phyloP scores from a whole-genome alignment of 306 rosid species.

The Astragalus membranaceus region DNA sequence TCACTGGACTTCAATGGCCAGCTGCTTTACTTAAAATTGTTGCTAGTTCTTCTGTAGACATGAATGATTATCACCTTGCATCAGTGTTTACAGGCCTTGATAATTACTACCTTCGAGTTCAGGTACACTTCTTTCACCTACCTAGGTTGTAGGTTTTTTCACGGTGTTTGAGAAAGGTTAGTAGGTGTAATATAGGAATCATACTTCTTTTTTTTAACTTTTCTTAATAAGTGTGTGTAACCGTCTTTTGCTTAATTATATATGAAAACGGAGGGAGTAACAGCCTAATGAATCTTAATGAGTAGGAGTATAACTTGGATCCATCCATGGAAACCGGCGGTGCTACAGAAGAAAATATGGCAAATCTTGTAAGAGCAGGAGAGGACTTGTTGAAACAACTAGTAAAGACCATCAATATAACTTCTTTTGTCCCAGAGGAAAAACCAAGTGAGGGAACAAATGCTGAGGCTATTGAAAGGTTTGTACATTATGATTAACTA shows the following conservation, averaged over 20 bases:
- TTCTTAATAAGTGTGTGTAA: no score
- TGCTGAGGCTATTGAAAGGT: constrained; percentile 47
- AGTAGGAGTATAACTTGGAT: constrained; percentile 49
- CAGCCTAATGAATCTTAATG: not conserved
- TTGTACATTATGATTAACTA: not conserved
- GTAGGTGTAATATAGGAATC: no score
- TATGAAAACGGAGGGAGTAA: no score
- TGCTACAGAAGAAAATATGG: constrained; percentile 32
- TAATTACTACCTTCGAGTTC: not conserved
- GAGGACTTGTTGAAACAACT: constrained; percentile 25
- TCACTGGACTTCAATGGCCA: not conserved
- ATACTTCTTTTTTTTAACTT: no score
- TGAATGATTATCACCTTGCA: not conserved
- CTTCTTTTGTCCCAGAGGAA: constrained; percentile 30
- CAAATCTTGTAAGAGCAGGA: constrained; percentile 41
- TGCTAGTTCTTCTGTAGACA: not conserved
- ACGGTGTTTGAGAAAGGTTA: no score
- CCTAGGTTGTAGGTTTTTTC: no score
- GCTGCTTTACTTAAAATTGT: no score
- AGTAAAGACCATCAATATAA: constrained; percentile 31
- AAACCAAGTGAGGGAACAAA: constrained; percentile 27
- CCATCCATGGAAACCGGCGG: constrained; percentile 19
- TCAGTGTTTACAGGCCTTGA: not conserved
- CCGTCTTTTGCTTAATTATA: no score
- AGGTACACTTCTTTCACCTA: not conserved